Percentiles rank a stretch among this genome's conserved stretches.
These are phyloP conservation scores for Heteromeles arbutifolia DNA, from an alignment of 306 rosid species.

Conservation along the genomic window DNA sequence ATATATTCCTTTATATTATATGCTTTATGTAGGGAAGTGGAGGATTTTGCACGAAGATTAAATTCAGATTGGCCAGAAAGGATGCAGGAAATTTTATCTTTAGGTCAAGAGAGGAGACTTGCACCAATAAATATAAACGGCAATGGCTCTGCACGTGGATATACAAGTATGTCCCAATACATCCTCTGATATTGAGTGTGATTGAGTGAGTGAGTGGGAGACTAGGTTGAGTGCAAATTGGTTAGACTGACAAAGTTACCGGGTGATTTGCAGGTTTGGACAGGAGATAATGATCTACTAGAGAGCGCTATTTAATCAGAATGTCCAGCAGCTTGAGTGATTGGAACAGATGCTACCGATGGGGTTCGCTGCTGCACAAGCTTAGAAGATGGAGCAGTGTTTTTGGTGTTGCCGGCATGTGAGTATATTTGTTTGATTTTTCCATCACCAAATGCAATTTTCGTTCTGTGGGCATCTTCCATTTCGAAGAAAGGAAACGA, in stretches of 20 bases:
- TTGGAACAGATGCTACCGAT: constrained; percentile 25
- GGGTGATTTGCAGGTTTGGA: constrained; percentile 51
- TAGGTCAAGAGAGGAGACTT: constrained; percentile 69
- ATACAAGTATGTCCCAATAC: constrained; percentile 36
- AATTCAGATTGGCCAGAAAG: constrained; percentile 92
- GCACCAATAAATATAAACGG: constrained; percentile 54
- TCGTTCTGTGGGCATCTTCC: constrained; percentile 32
- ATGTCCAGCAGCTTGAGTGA: constrained; percentile 28
- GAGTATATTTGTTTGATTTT: constrained; percentile 44
- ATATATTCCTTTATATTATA: not conserved
- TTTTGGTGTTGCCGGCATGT: constrained; percentile 33
- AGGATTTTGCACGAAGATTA: constrained; percentile 81
- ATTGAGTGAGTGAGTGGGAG: not conserved
- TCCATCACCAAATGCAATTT: constrained; percentile 36
- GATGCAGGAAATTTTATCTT: constrained; percentile 74
- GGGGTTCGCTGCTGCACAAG: constrained; percentile 28
- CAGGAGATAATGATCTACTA: constrained; percentile 41
- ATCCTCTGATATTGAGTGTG: not conserved
- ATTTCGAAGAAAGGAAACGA: constrained; percentile 19
- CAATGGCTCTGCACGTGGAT: constrained; percentile 47
- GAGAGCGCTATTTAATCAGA: constrained; percentile 13
- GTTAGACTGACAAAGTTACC: not conserved
- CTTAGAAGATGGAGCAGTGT: constrained; percentile 30
- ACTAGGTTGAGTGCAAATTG: not conserved
- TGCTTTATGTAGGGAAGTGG: constrained; percentile 62